These are phyloP conservation scores for Chaetothyriales sp. DNA, from an alignment of 2,329 filamentous ascomycete species.

Conservation along the genomic window DNA sequence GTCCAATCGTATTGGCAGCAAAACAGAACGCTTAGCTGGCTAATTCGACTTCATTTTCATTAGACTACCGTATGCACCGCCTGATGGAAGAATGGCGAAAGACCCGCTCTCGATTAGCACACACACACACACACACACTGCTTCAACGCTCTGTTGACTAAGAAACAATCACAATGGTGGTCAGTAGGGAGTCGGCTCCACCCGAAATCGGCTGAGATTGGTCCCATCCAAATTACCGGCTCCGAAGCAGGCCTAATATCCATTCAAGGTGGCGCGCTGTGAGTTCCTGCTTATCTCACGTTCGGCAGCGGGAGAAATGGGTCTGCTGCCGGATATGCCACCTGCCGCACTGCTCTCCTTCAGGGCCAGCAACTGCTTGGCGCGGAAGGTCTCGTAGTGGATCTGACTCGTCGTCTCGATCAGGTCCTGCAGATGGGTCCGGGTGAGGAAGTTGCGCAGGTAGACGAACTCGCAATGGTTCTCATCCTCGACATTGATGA, in stretches of 20 bases:
- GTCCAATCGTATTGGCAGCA: not conserved
- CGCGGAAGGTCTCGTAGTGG: conserved; percentile 99
- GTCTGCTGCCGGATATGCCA: conserved; percentile 56
- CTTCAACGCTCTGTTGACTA: not conserved
- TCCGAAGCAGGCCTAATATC: conserved; percentile 50
- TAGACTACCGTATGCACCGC: conserved; percentile 11
- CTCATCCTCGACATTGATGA: conserved; percentile 99
- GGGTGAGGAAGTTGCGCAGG: conserved; percentile 93
- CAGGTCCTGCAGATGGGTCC: conserved; percentile 93
- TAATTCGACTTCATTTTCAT: conserved; percentile 2
- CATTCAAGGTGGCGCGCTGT: conserved; percentile 97
- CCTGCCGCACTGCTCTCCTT: conserved; percentile 93
- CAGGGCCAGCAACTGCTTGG: conserved; percentile 91
- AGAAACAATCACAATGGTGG: not conserved
- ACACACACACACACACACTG: too few relatives aligned
- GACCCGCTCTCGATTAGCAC: conserved; percentile 14
- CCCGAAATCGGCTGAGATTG: not conserved
- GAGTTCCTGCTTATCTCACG: conserved; percentile 93
- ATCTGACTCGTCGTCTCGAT: conserved; percentile 99
- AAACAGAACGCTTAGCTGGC: not conserved
- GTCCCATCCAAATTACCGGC: not conserved
- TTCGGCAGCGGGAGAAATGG: conserved; percentile 89
- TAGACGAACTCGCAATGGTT: conserved; percentile 99
- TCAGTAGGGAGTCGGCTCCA: not conserved
- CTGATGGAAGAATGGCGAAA: conserved; percentile 9